These are phyloP conservation scores for Fusarium redolens DNA, from an alignment of 2,329 filamentous ascomycete genomes.

Conservation along the genomic window DNA sequence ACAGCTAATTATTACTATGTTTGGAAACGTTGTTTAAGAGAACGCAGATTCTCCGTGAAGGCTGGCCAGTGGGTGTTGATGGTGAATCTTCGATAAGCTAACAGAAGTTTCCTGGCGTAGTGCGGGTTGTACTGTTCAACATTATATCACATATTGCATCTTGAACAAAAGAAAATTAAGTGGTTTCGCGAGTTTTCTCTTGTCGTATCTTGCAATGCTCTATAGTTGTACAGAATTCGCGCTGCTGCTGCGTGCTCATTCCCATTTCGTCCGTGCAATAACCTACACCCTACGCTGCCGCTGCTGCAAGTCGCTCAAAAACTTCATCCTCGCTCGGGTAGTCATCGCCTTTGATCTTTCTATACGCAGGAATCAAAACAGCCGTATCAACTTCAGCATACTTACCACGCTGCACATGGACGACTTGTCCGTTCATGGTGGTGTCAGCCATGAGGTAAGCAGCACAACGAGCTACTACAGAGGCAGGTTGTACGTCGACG, in stretches of 20 bases:
- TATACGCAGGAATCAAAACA: constrained; percentile 50
- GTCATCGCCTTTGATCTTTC: constrained; percentile 47
- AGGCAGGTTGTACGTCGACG: constrained; percentile 56
- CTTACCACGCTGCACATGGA: constrained; percentile 60
- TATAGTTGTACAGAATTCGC: not conserved
- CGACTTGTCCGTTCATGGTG: constrained; percentile 60
- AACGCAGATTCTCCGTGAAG: not conserved
- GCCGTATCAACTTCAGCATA: constrained; percentile 66
- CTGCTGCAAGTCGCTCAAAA: constrained; percentile 32
- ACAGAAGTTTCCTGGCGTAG: not conserved
- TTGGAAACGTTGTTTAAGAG: not conserved
- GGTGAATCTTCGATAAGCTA: not conserved
- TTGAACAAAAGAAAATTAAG: not conserved
- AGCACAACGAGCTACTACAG: constrained; percentile 60
- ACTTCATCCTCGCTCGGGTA: constrained; percentile 52
- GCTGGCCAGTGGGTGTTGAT: not conserved
- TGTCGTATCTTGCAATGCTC: not conserved
- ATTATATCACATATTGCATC: not conserved
- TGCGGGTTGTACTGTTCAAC: not conserved
- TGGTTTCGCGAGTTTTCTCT: not conserved
- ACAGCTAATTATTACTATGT: not conserved
- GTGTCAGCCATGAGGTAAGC: constrained; percentile 62
- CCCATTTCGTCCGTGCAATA: not conserved
- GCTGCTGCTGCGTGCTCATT: not conserved
- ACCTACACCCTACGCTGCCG: not conserved